Evolutionary conservation across 2,329 filamentous ascomycete genomes (phyloP), one percentile per base, ranked within the genome.

Genomic region (Cordyceps pruinosa): DNA sequence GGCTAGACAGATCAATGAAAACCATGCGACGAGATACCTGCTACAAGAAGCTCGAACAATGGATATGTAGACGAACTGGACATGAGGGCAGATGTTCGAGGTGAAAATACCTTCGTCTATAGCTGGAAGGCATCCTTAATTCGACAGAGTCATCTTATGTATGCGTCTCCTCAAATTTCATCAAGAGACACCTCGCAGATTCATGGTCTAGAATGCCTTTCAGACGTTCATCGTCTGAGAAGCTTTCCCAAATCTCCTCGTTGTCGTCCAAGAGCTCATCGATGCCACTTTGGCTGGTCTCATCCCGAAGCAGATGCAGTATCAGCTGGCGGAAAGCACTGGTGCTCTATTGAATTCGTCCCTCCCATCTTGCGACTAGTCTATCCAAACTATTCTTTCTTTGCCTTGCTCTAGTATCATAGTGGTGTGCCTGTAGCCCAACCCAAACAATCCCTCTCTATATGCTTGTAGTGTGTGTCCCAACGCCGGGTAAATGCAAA

Each of bases 11-110:
- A n/a, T n/a, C n/a, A n/a, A n/a, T n/a, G n/a, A n/a, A n/a, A n/a
- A n/a, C n/a, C n/a, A n/a, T n/a, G n/a, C n/a, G 19, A 50, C 32
- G 45, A 56, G 45, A 58, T 45, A 42, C 52, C 47, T 48, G 34
- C 32, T 59, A 37, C 12, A 46, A 52, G 57, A 60, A 57, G 58
- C 52, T 60, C 51, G 57, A 60, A 58, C 57, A 61, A 28, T n/a
- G 58, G 57, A 59, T 35, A 35, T 30, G 50, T 42, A 52, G 35
- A 42, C 52, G 48, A 58, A 35, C 59, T 28, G 47, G 46, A 56
- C 26, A 52, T 58, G 25, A 41, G 41, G 30, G 47, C 49, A 59
- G 54, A 19, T 19, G 47, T 56, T 50, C 15, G 30, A 51, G 46
- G 30, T 49, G 35, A 59, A 51, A 15, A 59, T 49, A 30, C 39